Percentiles rank a stretch among this genome's conserved stretches.
Conservation (phyloP, 164 flowering plant genomes). For the Vitis rupestris region DNA sequence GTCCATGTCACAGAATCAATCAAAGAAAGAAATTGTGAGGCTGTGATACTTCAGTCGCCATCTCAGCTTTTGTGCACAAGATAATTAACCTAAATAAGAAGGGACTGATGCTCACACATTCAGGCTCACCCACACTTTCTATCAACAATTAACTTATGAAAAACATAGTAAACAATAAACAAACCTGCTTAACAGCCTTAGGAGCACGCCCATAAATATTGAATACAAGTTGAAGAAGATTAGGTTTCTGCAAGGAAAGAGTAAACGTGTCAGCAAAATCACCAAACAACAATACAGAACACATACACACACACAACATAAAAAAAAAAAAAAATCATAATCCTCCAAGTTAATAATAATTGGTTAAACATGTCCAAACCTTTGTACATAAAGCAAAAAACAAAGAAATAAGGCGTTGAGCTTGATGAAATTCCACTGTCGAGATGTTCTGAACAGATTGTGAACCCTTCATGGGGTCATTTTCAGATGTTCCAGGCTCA, state of each 20-base stretch:
- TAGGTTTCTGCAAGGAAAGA: slow-evolving; percentile 64
- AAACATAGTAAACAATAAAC: slow-evolving; percentile 2
- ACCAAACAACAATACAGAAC: not conserved
- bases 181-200: slow-evolving; percentile 84
- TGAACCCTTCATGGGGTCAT: slow-evolving; percentile 35
- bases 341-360: not conserved
- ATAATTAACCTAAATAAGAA: not conserved
- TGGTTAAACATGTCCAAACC: slow-evolving; percentile 41
- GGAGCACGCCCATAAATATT: slow-evolving; percentile 73
- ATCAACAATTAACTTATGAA: not conserved
- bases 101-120: not conserved
- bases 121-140: not conserved
- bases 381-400: slow-evolving; percentile 92
- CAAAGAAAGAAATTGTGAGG: no score
- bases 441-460: slow-evolving; percentile 31
- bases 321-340: not conserved
- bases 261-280: slow-evolving; percentile 7
- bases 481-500: slow-evolving; percentile 55
- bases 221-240: slow-evolving; percentile 84
- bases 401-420: slow-evolving; percentile 72
- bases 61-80: no score
- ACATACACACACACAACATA: not conserved
- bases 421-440: slow-evolving; percentile 48
- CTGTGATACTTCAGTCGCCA: no score
- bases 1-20: no score